phyloP scores from a whole-genome alignment of 768 basidiomycete genomes.

The Pseudohyphozyma bogoriensis region DNA sequence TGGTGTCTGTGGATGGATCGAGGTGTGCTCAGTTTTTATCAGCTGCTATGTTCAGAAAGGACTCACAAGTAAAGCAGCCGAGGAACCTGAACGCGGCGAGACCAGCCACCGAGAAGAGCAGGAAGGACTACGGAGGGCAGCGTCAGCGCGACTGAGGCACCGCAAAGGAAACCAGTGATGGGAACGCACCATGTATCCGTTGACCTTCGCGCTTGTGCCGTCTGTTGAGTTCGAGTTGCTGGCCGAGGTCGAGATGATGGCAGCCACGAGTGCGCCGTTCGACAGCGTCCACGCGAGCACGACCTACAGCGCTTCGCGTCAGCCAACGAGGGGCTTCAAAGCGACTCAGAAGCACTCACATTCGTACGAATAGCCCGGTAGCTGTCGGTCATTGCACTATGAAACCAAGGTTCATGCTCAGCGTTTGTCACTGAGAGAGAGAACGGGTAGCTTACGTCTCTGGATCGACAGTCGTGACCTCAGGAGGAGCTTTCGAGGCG shows the following conservation, averaged over 20 bases:
- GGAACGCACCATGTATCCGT: conserved; percentile 24
- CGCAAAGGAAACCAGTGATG: background rate
- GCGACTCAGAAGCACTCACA: conserved; percentile 37
- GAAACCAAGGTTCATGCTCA: no score
- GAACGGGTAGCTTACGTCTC: no score
- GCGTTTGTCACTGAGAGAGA: no score
- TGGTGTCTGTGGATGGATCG: background rate
- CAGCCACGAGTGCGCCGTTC: conserved; percentile 43
- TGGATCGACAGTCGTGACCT: conserved; percentile 52
- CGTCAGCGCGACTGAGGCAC: background rate
- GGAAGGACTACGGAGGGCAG: conserved; percentile 11
- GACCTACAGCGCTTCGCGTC: conserved; percentile 43
- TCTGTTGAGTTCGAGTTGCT: conserved; percentile 13
- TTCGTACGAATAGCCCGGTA: conserved; percentile 85
- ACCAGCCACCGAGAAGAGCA: conserved; percentile 30
- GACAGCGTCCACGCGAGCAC: conserved; percentile 79
- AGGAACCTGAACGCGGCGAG: conserved; percentile 32
- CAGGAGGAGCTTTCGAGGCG: conserved; percentile 64
- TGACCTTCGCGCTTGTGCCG: conserved; percentile 9
- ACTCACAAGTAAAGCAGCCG: conserved; percentile 9
- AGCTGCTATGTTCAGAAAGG: background rate
- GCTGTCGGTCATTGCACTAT: conserved; percentile 69
- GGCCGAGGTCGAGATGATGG: conserved; percentile 26
- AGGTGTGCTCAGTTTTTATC: background rate
- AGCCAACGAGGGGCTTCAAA: no score